These are phyloP conservation scores for Trichosporon sp. DNA, from an alignment of 1,284 basidiomycete species.

Conservation along the genomic window DNA sequence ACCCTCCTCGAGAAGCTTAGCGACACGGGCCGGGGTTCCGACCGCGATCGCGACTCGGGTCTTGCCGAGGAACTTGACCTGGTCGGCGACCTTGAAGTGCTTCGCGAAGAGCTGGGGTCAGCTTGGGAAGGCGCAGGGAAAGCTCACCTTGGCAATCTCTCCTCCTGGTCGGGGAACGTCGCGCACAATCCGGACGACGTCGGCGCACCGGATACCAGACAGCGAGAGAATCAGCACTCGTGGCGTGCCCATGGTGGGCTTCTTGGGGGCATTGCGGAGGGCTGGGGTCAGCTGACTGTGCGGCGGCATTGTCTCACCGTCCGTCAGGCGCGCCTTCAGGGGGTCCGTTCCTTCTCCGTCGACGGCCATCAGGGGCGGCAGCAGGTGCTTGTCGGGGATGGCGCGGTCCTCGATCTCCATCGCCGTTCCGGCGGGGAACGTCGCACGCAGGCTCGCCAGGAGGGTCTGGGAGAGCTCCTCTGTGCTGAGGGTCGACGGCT, in stretches of 20 bases:
- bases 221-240: slow-evolving; percentile 44
- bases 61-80: slow-evolving; percentile 46
- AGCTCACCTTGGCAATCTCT: slow-evolving; percentile 48
- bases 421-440: slow-evolving; percentile 35
- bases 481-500: background rate
- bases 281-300: slow-evolving; percentile 8
- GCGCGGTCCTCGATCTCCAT: slow-evolving; percentile 46
- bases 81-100: slow-evolving; percentile 50
- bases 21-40: slow-evolving; percentile 49
- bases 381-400: slow-evolving; percentile 22
- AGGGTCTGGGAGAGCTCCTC: slow-evolving; percentile 20
- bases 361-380: slow-evolving; percentile 6
- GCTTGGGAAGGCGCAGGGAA: background rate
- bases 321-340: slow-evolving; percentile 14
- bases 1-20: slow-evolving; percentile 46
- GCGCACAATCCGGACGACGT: slow-evolving; percentile 47
- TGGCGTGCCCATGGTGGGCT: slow-evolving; percentile 31
- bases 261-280: slow-evolving; percentile 26
- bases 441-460: slow-evolving; percentile 33
- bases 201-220: slow-evolving; percentile 48
- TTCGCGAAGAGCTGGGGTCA: slow-evolving; percentile 48
- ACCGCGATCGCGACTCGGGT: slow-evolving; percentile 49
- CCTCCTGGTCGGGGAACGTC: slow-evolving; percentile 38
- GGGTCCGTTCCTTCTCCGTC: slow-evolving; percentile 1
- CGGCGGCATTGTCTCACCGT: slow-evolving; percentile 5